These are phyloP conservation scores for Solanum sejunctum DNA, from an alignment of 257 asterid species.

Conservation along the genomic window DNA sequence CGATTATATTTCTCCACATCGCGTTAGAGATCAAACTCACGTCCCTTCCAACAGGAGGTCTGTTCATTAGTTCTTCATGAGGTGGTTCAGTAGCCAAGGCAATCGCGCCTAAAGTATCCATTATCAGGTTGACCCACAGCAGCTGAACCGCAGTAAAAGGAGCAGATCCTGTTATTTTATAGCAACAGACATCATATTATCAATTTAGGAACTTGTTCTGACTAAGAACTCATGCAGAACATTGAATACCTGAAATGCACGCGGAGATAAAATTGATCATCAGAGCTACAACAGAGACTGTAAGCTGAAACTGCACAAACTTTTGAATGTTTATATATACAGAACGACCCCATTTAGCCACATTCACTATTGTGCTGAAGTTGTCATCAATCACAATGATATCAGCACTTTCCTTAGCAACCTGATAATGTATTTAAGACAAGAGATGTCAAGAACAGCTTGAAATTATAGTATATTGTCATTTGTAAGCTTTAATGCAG, in stretches of 20 bases:
- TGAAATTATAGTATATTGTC: not conserved
- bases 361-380: slow-evolving; percentile 53
- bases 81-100: slow-evolving; percentile 92
- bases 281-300: slow-evolving; percentile 68
- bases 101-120: slow-evolving; percentile 85
- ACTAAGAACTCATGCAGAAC: not conserved
- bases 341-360: slow-evolving; percentile 80
- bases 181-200: not conserved
- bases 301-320: slow-evolving; percentile 80
- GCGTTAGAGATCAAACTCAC: slow-evolving; percentile 43
- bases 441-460: not conserved
- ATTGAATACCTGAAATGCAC: slow-evolving; percentile 48
- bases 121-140: slow-evolving; percentile 94
- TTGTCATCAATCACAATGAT: slow-evolving; percentile 72
- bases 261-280: slow-evolving; percentile 61
- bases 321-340: slow-evolving; percentile 78
- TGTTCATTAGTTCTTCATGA: slow-evolving; percentile 58
- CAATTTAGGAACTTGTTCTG: not conserved
- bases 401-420: slow-evolving; percentile 78
- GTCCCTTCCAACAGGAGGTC: slow-evolving; percentile 53
- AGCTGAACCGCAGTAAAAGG: slow-evolving; percentile 81
- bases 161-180: slow-evolving; percentile 45
- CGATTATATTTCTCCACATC: slow-evolving; percentile 84
- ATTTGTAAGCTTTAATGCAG: not conserved
- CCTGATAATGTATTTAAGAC: slow-evolving; percentile 23